Evolutionary conservation across 176 grass and related monocot species (phyloP).

Genomic region (Musa acuminata): DNA sequence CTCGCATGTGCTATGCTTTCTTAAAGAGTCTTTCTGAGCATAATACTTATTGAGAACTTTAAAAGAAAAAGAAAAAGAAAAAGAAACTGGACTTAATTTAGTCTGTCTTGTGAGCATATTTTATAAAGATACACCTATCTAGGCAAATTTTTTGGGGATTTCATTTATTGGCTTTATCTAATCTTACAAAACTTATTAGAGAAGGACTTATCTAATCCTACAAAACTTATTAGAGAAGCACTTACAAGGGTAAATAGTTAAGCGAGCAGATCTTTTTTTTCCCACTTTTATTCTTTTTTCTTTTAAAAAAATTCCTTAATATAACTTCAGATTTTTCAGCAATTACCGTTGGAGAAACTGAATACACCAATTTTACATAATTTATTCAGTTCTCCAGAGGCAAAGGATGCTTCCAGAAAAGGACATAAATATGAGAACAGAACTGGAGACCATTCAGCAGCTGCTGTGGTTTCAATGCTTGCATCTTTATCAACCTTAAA

Average conservation of each 20-base stretch:
- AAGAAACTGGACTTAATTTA: neutral
- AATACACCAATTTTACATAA: conserved; percentile 40
- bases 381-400: conserved; percentile 6
- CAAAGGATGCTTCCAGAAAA: conserved; percentile 11
- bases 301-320: conserved; percentile 41
- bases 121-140: neutral
- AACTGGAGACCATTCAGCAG: conserved; percentile 35
- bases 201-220: neutral
- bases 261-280: neutral
- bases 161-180: neutral
- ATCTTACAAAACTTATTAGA: neutral
- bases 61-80: neutral
- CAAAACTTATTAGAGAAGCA: neutral
- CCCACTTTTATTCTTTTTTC: neutral
- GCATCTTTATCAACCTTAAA: conserved; percentile 36
- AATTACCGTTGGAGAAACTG: conserved; percentile 60
- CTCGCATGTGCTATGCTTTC: neutral
- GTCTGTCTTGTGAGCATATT: neutral
- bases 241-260: neutral
- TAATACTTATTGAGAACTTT: conserved; percentile 8
- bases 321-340: conserved; percentile 71
- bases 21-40: conserved; percentile 8
- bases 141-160: neutral
- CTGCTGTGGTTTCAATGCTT: conserved; percentile 41
- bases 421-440: conserved; percentile 22